Evolutionary conservation across 192 early-diverging fungal species (phyloP), one percentile per base, ranked within the genome.

Genomic region (Backusella mclennaniae): DNA sequence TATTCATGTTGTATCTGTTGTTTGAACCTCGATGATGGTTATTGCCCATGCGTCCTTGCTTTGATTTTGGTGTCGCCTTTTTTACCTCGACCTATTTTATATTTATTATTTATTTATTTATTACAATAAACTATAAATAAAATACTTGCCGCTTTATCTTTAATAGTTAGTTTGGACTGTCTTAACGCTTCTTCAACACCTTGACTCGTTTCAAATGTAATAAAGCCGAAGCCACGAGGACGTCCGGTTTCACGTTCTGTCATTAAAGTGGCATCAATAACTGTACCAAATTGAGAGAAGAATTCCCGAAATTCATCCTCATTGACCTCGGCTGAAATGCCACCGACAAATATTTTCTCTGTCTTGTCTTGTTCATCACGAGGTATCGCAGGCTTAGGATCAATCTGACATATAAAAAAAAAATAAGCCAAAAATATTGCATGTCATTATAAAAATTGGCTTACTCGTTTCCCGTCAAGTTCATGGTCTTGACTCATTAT

Each of bases 271-370:
- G 92, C 93, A 78, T 98, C 96, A 31, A 92, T 81, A 49, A 98
- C 92, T 66, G 83, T 87, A 1, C 96, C 96, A 80, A 95, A 98
- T 73, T 91, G 89, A 49, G 84, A 83, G 84, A 98, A 98, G 81
- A 95, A 97, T 53, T 93, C 88, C 36, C 88, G 87, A 77, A 98
- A 92, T 83, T 91, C 88, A 53, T 92, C 91, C 79, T 96, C 94
- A n/a, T 91, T 92, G 1, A 96, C 95, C 49, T 96, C 95, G 39
- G 91, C 84, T 44, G 90, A 87, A 46, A 98, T 90, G 4, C 96
- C 96, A 69, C 96, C 96, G 1, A 98, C 95, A 87, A 98, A 98
- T 42, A 98, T 89, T 87, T 98, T 98, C 77, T 95, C 92, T 11
- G 88, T 93, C 71, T 88, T 92, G 76, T 93, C 93, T 75, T 91